phyloP scores from a whole-genome alignment of 2,329 filamentous ascomycete genomes.

The Diaporthe longicolla region DNA sequence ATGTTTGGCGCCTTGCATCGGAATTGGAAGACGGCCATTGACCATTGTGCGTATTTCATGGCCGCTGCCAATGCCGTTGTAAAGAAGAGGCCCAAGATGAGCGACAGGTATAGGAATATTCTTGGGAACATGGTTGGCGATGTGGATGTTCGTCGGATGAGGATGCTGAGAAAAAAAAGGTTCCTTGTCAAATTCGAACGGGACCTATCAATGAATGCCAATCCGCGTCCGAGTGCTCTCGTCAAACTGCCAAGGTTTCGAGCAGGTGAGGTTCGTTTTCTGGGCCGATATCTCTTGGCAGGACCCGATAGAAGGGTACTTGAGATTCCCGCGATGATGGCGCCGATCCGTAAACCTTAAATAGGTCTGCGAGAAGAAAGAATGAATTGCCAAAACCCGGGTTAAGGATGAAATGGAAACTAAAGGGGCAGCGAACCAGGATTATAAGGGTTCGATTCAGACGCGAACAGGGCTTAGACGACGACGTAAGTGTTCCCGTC shows the following conservation, averaged over 20 bases:
- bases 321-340: background rate
- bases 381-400: background rate
- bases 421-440: constrained; percentile 9
- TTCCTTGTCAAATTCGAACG: background rate
- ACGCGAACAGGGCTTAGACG: constrained; percentile 13
- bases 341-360: background rate
- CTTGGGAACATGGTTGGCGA: background rate
- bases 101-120: background rate
- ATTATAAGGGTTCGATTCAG: constrained; percentile 18
- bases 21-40: constrained; percentile 37
- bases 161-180: background rate
- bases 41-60: constrained; percentile 34
- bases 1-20: constrained; percentile 37
- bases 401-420: background rate
- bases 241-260: constrained; percentile 14
- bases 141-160: background rate
- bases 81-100: constrained; percentile 15
- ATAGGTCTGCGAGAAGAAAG: background rate
- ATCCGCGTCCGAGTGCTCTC: background rate
- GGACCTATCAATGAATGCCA: background rate
- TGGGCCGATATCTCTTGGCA: background rate
- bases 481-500: constrained; percentile 5
- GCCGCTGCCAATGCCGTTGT: constrained; percentile 12
- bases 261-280: background rate
- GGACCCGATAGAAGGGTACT: background rate